phyloP scores from a whole-genome alignment of 768 basidiomycete genomes.

The Phylloporus rhodoxanthus region DNA sequence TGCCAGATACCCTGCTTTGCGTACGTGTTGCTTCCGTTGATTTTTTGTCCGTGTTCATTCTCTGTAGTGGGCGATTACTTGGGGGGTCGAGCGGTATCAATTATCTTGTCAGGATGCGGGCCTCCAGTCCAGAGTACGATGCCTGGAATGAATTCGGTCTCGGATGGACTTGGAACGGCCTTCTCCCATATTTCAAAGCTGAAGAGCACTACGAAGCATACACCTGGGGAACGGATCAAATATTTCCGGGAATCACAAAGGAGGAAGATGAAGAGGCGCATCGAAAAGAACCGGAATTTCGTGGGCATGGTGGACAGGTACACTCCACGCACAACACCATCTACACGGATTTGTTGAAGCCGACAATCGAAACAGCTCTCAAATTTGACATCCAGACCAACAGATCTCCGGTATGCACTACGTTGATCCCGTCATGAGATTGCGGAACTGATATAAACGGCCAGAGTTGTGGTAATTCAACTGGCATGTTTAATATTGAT shows the following conservation, averaged over 20 bases:
- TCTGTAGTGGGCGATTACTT: slow-evolving; percentile 12
- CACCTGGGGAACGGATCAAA: neutral
- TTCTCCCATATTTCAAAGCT: slow-evolving; percentile 12
- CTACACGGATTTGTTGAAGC: neutral
- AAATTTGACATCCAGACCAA: neutral
- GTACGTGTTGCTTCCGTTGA: neutral
- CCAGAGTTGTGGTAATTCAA: neutral
- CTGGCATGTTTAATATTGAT: slow-evolving; percentile 13
- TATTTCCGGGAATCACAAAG: neutral
- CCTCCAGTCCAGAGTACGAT: slow-evolving; percentile 16
- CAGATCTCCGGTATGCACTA: neutral
- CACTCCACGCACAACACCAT: neutral
- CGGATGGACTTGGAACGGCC: slow-evolving; percentile 15
- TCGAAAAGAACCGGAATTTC: neutral
- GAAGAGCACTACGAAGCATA: slow-evolving; percentile 4
- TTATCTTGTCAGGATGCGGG: slow-evolving; percentile 16
- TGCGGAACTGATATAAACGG: neutral
- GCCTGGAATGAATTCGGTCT: slow-evolving; percentile 13
- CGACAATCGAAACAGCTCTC: neutral
- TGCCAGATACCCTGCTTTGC: neutral
- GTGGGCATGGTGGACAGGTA: neutral
- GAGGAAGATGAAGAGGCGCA: neutral
- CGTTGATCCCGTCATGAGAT: neutral
- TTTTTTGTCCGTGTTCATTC: neutral
- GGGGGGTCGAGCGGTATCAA: slow-evolving; percentile 20